Evolutionary conservation across 139 green algal species (phyloP).

Genomic region (Gonium pectorale): DNA sequence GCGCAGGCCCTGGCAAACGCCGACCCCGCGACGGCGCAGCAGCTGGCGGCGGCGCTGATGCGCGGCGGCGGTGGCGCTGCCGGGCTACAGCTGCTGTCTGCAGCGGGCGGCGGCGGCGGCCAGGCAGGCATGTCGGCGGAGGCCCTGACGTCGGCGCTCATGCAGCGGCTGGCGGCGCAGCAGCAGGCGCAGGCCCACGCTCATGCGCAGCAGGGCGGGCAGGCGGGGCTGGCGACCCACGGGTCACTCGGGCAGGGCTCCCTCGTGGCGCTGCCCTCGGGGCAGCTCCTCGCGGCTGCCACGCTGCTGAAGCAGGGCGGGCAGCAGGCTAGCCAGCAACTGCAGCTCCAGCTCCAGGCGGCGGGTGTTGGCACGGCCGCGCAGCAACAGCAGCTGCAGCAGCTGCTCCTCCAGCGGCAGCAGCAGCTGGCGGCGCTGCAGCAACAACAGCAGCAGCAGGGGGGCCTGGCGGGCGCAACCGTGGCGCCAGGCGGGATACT

Average conservation of each 20-base stretch:
- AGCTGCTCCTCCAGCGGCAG: constrained; percentile 13
- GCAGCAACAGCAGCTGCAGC: not conserved
- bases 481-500: not conserved
- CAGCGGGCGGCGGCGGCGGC: constrained; percentile 6
- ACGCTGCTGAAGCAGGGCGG: constrained; percentile 4
- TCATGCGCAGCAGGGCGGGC: not conserved
- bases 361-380: not conserved
- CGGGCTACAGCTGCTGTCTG: too few relatives aligned
- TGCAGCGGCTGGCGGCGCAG: not conserved
- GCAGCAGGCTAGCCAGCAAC: not conserved
- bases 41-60: constrained; percentile 18
- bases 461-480: not conserved
- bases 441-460: not conserved
- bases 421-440: constrained; percentile 21
- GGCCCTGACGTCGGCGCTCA: not conserved
- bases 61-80: not conserved
- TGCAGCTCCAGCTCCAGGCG: not conserved
- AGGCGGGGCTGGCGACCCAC: not conserved
- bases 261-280: not conserved
- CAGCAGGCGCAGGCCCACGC: not conserved
- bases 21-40: constrained; percentile 5
- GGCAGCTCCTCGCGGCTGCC: not conserved
- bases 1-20: not conserved
- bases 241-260: too few relatives aligned
- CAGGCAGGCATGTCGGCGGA: not conserved